Base-by-base conservation (phyloP, 2,329 filamentous ascomycete genomes). In the Purpureocillium lavendulum region DNA sequence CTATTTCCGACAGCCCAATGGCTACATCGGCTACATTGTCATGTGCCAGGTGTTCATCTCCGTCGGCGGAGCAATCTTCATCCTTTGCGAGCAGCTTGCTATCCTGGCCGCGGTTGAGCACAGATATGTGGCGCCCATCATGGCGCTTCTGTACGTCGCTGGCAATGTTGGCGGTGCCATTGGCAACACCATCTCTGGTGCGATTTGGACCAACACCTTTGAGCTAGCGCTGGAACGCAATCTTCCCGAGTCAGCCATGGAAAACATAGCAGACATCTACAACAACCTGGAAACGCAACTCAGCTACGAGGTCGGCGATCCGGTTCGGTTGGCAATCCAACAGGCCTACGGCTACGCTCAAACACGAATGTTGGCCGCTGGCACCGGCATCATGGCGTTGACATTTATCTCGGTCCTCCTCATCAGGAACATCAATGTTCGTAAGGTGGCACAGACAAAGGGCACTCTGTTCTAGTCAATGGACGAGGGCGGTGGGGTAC, bases 31-130 rank as follows among this genome's bases (percentile, higher is more conserved):
- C 11, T 69, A 70, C 51, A 64, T 75, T 26, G 56, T 77, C 44
- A 69, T 69, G 50, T 71, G 70, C 15, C 71, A 77, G 54, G 61
- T 77, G 33, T 65, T 75, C 36, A 66, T 77, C 44, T 71, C 72
- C 7, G 60, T 71, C 12, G 71, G 61, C 11, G 72, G 66, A 21
- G 70, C 68, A 42, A 71, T 75, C 55, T 73, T 74, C 49, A 73
- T 72, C 11, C 48, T 74, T 14, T 65, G 67, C 40, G 61, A 73
- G 45, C 70, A 81, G 43, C 70, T 82, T 47, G 73, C 75, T 5
- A 69, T 80, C 31, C 72, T 80, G 56, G 65, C 71, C 0, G 66
- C 71, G 3, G 69, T 71, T 13, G 67, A 67, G 41, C 74, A 77
- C 37, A 65, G 72, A 38, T 66, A 75, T 32, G 62, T 77, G 5